Evolutionary conservation across 2,329 filamentous ascomycete genomes (phyloP), one percentile per base, ranked within the genome.

Genomic region (Clarireedia monteithiana): DNA sequence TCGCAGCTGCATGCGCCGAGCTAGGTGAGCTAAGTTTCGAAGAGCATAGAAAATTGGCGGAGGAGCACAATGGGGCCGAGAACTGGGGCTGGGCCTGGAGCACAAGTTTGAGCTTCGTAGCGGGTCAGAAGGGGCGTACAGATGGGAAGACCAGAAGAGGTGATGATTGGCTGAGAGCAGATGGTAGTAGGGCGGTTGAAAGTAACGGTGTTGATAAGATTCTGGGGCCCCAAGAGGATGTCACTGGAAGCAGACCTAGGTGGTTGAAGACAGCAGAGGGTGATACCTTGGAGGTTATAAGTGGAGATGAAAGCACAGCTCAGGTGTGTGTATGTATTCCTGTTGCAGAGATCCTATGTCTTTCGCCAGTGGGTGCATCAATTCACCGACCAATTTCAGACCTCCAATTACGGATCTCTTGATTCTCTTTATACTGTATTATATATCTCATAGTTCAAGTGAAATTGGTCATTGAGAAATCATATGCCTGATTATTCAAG

Each of bases 11-110:
- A 1, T 72, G 82, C 5, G 74, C 80, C 0, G 72, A 76, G 0
- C 75, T 91, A 1, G 88, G 82, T 6, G 77, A 76, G 0, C 74
- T 91, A 12, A 88, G 84, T 42, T 92, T 88, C 66, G 76, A 77
- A 4, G 76, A 90, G 52, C 88, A 92, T 50, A 51, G 38, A 23
- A 42, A 52, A 6, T 46, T 66, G 5, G 64, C 64, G n/a, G 51
- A 56, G 20, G 46, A 63, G 40, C 38, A 58, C 38, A 38, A 48
- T 26, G 64, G 64, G 15, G 52, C 23, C 30, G 57, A 61, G 45
- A 62, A 58, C 63, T 85, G 82, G 82, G 82, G 81, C 1, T 85
- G 81, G 61, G 74, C 74, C 61, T 68, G 71, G 15, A 86, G 83
- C 52, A 84, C 79, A 0, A 80, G 82, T 1, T 9, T 50, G 4